Conservation (phyloP, 2,329 filamentous ascomycete species). For the Chrysoporthe austroafricana region DNA sequence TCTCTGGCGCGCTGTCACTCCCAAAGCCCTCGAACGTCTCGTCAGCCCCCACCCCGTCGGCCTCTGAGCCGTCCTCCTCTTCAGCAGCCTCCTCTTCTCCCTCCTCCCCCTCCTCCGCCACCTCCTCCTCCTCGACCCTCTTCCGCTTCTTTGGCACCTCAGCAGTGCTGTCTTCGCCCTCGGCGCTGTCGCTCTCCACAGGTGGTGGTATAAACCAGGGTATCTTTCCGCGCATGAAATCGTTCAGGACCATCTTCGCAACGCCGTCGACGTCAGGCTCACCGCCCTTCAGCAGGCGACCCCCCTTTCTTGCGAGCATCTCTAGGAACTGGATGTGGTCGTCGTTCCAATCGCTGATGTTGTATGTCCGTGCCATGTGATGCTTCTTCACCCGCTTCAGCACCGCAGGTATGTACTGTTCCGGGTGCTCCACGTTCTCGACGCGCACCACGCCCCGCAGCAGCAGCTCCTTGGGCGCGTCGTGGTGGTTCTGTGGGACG, state of each 20-base stretch:
- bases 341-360: slow-evolving; percentile 77
- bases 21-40: slow-evolving; percentile 55
- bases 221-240: slow-evolving; percentile 92
- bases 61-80: slow-evolving; percentile 31
- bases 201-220: slow-evolving; percentile 94
- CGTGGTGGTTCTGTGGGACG: slow-evolving; percentile 83
- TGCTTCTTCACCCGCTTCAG: slow-evolving; percentile 79
- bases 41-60: slow-evolving; percentile 34
- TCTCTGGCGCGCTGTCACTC: slow-evolving; percentile 45
- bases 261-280: slow-evolving; percentile 94
- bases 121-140: slow-evolving; percentile 50
- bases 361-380: slow-evolving; percentile 92
- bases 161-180: slow-evolving; percentile 76
- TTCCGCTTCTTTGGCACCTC: slow-evolving; percentile 87
- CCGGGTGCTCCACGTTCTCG: slow-evolving; percentile 94
- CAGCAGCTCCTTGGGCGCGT: slow-evolving; percentile 85
- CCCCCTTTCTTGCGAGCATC: slow-evolving; percentile 82
- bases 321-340: slow-evolving; percentile 84
- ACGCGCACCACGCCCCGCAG: slow-evolving; percentile 90
- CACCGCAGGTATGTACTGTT: slow-evolving; percentile 90
- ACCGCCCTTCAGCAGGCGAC: slow-evolving; percentile 85
- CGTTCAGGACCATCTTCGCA: slow-evolving; percentile 95
- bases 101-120: slow-evolving; percentile 30
- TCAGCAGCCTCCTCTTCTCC: slow-evolving; percentile 37
- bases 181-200: slow-evolving; percentile 59